Base-by-base conservation (phyloP, 179 eudicot genomes). In the Silene vulgaris region DNA sequence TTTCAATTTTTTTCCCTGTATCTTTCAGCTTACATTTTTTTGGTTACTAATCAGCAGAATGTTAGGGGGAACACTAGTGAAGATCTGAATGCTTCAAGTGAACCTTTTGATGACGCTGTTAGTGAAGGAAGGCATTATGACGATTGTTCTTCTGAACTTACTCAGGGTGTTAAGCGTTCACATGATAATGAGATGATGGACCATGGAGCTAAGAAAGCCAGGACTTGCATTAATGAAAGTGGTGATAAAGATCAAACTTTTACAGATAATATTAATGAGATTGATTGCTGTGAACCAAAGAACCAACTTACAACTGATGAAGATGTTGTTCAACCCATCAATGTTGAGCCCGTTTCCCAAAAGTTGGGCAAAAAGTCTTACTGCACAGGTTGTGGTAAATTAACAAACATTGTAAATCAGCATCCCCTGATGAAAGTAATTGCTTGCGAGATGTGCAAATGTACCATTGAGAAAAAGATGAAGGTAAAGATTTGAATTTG, bases 381-480 rank as follows among this genome's bases (percentile, higher is more conserved):
- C 78, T 92, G 97, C 79, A 92, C 97, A 26, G 90, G 85, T 76
- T 92, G 97, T 79, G 78, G 78, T 75, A 82, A 83, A 79, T 74
- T 77, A 63, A 75, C 85, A 37, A 75, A 66, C 72, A 87, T 85
- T 72, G 82, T 86, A 59, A 83, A 84, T 69, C 73, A 81, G 23
- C 97, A 92, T 85, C 97, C 96, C 45, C 81, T 89, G 80, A 14
- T 92, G 45, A 84, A 84, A 79, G 97, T 92, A 40, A 79, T 90
- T 76, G 85, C 88, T 71, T 92, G 97, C 65, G 65, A 81, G 81
- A 84, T 76, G 56, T 92, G 97, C 88, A 89, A 85, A 84, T 75
- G 73, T 72, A 71, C 54, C 23, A 64, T 89, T 69, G 87, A 92
- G 83, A 76, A 70, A 28, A 92, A 45, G 75, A 72, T 73, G 40